Evolutionary conservation across 2,329 filamentous ascomycete genomes (phyloP).

Genomic region (Fusarium bulbicola): DNA sequence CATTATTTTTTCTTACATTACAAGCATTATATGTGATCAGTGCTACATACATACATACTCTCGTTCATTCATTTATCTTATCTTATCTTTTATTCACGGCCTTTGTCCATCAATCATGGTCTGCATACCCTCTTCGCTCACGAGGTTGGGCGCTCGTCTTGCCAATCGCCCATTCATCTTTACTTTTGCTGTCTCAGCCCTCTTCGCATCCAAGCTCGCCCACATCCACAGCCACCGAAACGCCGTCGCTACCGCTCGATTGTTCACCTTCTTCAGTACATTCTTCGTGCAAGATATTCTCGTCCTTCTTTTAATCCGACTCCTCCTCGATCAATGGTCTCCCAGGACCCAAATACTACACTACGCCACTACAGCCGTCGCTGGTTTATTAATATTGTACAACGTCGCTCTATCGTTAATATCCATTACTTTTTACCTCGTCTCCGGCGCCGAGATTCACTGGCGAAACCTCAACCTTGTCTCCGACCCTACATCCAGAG

Average conservation of each 20-base stretch:
- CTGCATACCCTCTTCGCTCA: neutral
- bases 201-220: slow-evolving; percentile 45
- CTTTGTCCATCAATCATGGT: neutral
- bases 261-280: slow-evolving; percentile 45
- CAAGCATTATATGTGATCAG: neutral
- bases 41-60: neutral
- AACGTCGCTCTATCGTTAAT: slow-evolving; percentile 38
- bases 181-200: slow-evolving; percentile 42
- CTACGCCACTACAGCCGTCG: slow-evolving; percentile 22
- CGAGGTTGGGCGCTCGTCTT: slow-evolving; percentile 33
- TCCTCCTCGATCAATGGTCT: slow-evolving; percentile 43
- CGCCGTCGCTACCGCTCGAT: slow-evolving; percentile 41
- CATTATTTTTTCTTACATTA: neutral
- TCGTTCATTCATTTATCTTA: neutral
- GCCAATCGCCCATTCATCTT: slow-evolving; percentile 46
- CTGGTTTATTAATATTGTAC: slow-evolving; percentile 30
- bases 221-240: slow-evolving; percentile 46
- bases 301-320: slow-evolving; percentile 44
- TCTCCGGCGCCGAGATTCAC: slow-evolving; percentile 48
- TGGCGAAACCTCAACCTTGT: slow-evolving; percentile 49
- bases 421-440: slow-evolving; percentile 46
- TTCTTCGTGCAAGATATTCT: slow-evolving; percentile 49
- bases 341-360: slow-evolving; percentile 8
- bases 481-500: slow-evolving; percentile 45
- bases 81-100: neutral